Conservation (phyloP, 1,284 basidiomycete species). For the Chondrostereum purpureum region DNA sequence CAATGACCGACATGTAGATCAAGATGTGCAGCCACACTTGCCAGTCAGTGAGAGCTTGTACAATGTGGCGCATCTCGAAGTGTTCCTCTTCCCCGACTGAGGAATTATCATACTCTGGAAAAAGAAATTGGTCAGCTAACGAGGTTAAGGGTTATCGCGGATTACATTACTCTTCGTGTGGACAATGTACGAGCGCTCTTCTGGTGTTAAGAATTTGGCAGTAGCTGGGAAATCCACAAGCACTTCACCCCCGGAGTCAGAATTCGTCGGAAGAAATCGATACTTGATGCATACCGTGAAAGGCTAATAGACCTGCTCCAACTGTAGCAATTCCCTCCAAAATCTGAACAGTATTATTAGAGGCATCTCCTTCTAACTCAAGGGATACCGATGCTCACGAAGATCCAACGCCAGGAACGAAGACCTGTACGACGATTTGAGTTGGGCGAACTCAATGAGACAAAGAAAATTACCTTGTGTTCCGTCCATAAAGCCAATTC, state of each 20-base stretch:
- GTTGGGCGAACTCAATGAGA: no score
- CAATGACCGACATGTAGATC: conserved; percentile 53
- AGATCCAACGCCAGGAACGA: conserved; percentile 39
- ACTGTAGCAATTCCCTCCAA: conserved; percentile 51
- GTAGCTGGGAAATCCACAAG: conserved; percentile 55
- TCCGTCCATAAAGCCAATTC: conserved; percentile 39
- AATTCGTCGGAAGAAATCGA: conserved; percentile 1
- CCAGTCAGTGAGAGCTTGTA: conserved; percentile 56
- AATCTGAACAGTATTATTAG: conserved; percentile 28
- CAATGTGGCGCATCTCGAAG: conserved; percentile 47
- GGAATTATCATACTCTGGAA: conserved; percentile 55
- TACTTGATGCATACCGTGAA: conserved; percentile 31
- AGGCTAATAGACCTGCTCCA: conserved; percentile 35
- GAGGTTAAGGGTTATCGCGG: not conserved
- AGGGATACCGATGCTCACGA: conserved; percentile 27
- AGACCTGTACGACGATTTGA: no score
- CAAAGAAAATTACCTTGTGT: conserved; percentile 24
- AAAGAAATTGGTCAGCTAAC: not conserved
- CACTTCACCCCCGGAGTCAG: conserved; percentile 28
- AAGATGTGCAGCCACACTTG: conserved; percentile 58
- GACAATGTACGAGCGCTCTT: conserved; percentile 54
- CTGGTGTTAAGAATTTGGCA: conserved; percentile 51
- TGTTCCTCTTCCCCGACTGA: conserved; percentile 61
- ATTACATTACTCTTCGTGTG: conserved; percentile 48
- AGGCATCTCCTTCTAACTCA: not conserved